Conservation (phyloP, 768 basidiomycete species). For the Amanita subjunquillea region DNA sequence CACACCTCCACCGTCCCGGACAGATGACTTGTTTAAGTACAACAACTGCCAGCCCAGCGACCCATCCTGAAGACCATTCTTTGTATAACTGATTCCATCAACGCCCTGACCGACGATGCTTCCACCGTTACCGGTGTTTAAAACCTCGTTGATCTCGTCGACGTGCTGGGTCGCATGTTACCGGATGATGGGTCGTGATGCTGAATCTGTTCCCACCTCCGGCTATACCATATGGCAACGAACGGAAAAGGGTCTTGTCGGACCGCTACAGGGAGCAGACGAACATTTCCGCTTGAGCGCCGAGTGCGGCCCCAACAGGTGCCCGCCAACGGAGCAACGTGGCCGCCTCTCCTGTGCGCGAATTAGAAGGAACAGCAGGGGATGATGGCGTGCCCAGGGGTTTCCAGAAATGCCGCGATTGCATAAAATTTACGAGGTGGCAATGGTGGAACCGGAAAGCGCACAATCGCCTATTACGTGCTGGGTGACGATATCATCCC, state of each 20-base stretch:
- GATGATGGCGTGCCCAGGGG: slow-evolving; percentile 6
- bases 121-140: background rate
- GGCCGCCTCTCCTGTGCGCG: background rate
- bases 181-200: background rate
- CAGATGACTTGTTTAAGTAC: background rate
- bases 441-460: background rate
- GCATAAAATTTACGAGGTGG: background rate
- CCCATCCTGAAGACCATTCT: background rate
- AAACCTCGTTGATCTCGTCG: background rate
- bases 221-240: background rate
- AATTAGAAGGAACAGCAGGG: background rate
- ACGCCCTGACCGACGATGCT: background rate
- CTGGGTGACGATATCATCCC: slow-evolving; percentile 1
- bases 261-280: slow-evolving; percentile 9
- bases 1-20: no score
- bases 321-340: background rate
- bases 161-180: background rate
- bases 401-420: slow-evolving; percentile 1
- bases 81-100: background rate
- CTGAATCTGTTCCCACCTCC: background rate
- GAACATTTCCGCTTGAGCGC: slow-evolving; percentile 13
- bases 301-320: background rate
- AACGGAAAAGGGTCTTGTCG: slow-evolving; percentile 9
- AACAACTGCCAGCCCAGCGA: background rate
- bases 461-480: slow-evolving; percentile 4